These are phyloP conservation scores for Pinus tabuliformis DNA, from an alignment of 75 land plant species.

Conservation along the genomic window DNA sequence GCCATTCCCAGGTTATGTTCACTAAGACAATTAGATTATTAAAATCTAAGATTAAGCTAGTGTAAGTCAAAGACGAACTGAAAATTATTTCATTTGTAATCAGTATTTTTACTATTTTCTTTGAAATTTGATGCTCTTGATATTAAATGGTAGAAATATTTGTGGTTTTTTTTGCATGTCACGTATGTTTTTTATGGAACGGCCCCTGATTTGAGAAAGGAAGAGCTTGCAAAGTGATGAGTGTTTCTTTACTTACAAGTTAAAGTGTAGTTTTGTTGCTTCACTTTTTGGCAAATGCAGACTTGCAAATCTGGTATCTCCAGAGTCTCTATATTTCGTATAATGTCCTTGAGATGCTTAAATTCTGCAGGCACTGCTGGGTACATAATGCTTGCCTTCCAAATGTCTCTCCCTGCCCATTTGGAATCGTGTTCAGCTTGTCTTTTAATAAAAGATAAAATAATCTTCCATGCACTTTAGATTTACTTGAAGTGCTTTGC, in stretches of 20 bases:
- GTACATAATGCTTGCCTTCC: too few species aligned
- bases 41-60: too few species aligned
- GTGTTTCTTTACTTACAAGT: background rate
- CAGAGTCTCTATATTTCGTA: background rate
- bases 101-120: background rate
- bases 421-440: too few species aligned
- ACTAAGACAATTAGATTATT: too few species aligned
- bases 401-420: too few species aligned
- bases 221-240: conserved; percentile 87
- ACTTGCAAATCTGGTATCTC: background rate
- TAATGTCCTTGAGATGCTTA: background rate
- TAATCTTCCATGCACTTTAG: too few species aligned
- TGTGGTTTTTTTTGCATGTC: conserved; percentile 2
- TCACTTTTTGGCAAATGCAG: background rate
- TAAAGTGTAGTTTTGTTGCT: background rate
- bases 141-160: background rate
- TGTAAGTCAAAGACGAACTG: too few species aligned
- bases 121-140: background rate
- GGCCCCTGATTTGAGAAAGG: conserved; percentile 92
- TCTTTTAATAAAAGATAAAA: too few species aligned
- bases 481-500: too few species aligned
- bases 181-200: conserved; percentile 95
- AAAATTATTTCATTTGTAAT: background rate
- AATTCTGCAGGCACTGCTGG: background rate
- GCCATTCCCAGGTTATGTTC: too few species aligned